Evolutionary conservation across 192 early-diverging fungal genomes (phyloP).

Genomic region (Coemansia erecta): DNA sequence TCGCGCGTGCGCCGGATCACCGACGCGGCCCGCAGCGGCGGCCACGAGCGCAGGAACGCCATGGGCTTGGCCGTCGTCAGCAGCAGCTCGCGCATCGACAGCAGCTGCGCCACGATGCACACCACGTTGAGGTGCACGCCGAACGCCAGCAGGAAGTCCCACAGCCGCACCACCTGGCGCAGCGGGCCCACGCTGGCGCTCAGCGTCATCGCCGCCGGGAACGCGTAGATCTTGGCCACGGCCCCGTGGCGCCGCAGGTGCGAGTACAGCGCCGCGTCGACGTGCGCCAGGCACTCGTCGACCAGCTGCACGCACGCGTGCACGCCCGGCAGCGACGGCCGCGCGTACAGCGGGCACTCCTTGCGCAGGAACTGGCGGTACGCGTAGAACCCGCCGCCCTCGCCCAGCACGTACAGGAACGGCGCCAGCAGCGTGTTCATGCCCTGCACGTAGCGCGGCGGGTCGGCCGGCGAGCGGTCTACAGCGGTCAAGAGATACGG

Average conservation of each 20-base stretch:
- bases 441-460: constrained; percentile 81
- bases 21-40: constrained; percentile 40
- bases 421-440: constrained; percentile 94
- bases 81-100: constrained; percentile 73
- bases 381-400: constrained; percentile 86
- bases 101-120: constrained; percentile 81
- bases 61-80: constrained; percentile 51
- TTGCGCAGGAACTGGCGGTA: constrained; percentile 85
- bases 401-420: constrained; percentile 87
- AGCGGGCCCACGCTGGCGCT: constrained; percentile 86
- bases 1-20: constrained; percentile 44
- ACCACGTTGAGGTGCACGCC: constrained; percentile 93
- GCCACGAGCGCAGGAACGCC: constrained; percentile 43
- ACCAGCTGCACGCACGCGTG: constrained; percentile 88
- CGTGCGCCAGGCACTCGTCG: constrained; percentile 71
- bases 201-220: constrained; percentile 88
- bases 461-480: constrained; percentile 41
- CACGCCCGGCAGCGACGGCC: constrained; percentile 83
- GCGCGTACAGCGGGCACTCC: constrained; percentile 91
- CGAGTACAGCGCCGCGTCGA: constrained; percentile 72
- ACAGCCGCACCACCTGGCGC: constrained; percentile 76
- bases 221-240: constrained; percentile 80
- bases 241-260: constrained; percentile 70
- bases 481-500: too few relatives aligned
- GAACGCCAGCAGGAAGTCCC: constrained; percentile 90